Evolutionary conservation across 768 basidiomycete species (phyloP).

Genomic region (Pholiota molesta): DNA sequence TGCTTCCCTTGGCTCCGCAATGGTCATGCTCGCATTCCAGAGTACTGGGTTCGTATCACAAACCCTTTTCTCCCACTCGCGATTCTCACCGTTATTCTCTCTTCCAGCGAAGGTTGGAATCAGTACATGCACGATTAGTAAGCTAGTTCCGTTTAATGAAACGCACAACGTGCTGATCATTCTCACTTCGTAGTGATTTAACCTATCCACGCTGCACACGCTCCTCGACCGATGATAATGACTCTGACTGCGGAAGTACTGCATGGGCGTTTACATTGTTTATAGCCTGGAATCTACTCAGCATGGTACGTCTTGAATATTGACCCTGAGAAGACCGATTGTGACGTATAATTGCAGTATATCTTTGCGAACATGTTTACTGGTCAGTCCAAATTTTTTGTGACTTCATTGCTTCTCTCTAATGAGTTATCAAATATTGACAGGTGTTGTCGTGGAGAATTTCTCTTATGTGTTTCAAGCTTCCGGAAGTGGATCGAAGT

Average conservation of each 20-base stretch:
- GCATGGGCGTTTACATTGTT: constrained; percentile 86
- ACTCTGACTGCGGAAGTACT: constrained; percentile 88
- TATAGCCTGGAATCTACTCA: constrained; percentile 93
- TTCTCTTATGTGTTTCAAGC: constrained; percentile 96
- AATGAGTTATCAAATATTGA: constrained; percentile 1
- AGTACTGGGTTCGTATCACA: constrained; percentile 75
- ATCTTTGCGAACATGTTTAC: constrained; percentile 97
- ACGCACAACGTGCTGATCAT: constrained; percentile 5
- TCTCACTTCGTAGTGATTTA: constrained; percentile 53
- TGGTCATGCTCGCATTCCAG: constrained; percentile 92
- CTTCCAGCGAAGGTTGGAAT: constrained; percentile 89
- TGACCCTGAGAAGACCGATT: constrained; percentile 4
- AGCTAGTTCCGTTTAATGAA: constrained; percentile 11
- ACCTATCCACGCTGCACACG: constrained; percentile 84
- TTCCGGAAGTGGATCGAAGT: constrained; percentile 76
- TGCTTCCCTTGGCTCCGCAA: constrained; percentile 71
- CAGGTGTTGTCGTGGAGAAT: constrained; percentile 91
- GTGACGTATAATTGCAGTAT: constrained; percentile 54
- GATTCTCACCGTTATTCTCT: constrained; percentile 14
- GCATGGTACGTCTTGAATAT: constrained; percentile 66
- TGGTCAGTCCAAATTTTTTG: constrained; percentile 45
- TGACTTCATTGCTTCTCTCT: background rate
- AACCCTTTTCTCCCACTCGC: constrained; percentile 1
- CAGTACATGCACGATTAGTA: constrained; percentile 97
- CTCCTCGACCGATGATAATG: constrained; percentile 40